These are phyloP conservation scores for Phoenix dactylifera DNA, from an alignment of 176 grass and related monocot genomes.

Conservation along the genomic window DNA sequence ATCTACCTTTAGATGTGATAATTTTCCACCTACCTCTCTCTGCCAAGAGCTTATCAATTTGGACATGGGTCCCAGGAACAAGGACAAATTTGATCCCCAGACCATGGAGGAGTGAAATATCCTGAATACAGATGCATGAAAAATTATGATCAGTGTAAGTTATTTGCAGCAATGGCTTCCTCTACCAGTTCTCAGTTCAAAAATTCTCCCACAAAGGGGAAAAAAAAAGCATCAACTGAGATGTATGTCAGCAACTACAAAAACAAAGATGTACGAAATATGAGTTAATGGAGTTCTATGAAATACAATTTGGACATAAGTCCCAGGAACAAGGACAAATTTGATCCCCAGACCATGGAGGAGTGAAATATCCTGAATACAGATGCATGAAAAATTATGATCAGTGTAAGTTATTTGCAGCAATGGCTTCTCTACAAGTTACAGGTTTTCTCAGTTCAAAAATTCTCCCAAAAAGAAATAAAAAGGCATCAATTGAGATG, in stretches of 20 bases:
- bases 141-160: conserved; percentile 1
- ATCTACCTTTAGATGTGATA: too few relatives aligned
- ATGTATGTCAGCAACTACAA: too few relatives aligned
- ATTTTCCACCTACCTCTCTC: conserved; percentile 44
- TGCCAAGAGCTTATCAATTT: conserved; percentile 83
- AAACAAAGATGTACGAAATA: too few relatives aligned
- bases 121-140: conserved; percentile 30
- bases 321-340: conserved; percentile 94
- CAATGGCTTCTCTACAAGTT: neutral
- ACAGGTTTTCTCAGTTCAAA: too few relatives aligned
- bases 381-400: conserved; percentile 9
- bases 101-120: conserved; percentile 95
- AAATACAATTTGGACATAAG: conserved; percentile 30
- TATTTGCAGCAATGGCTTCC: neutral
- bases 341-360: conserved; percentile 96
- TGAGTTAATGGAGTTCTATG: too few relatives aligned
- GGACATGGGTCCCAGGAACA: conserved; percentile 89
- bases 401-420: neutral
- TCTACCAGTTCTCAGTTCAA: neutral
- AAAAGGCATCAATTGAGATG: too few relatives aligned
- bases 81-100: conserved; percentile 94
- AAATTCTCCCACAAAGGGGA: too few relatives aligned
- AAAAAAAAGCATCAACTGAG: too few relatives aligned
- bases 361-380: conserved; percentile 78
- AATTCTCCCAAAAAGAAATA: too few relatives aligned